phyloP scores from a whole-genome alignment of 306 rosid species.

The Lathyrus aphaca region DNA sequence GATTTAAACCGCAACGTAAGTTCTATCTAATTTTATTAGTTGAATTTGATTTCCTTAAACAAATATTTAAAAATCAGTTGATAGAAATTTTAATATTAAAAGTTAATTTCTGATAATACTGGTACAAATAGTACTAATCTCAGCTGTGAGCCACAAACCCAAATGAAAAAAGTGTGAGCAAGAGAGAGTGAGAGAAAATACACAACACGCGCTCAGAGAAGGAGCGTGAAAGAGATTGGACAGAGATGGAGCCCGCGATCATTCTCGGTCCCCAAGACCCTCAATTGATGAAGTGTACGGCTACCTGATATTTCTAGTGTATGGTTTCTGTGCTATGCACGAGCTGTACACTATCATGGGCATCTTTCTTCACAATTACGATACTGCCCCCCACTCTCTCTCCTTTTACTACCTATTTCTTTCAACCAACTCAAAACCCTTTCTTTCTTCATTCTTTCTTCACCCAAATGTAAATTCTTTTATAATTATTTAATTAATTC shows the following conservation, averaged over 20 bases:
- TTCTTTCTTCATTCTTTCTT: too few relatives aligned
- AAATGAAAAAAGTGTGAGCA: conserved; percentile 2
- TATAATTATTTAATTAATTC: not conserved
- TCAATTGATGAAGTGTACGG: conserved; percentile 56
- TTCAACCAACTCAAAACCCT: conserved; percentile 4
- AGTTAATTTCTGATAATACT: too few relatives aligned
- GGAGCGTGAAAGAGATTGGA: conserved; percentile 3
- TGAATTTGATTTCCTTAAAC: too few relatives aligned
- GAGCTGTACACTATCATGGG: conserved; percentile 51
- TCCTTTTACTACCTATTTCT: conserved; percentile 40
- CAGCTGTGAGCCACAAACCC: not conserved
- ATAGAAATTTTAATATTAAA: too few relatives aligned
- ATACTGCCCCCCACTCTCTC: conserved; percentile 58
- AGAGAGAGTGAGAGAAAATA: not conserved
- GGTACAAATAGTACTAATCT: not conserved
- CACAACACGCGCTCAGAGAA: not conserved
- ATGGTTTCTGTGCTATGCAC: conserved; percentile 44
- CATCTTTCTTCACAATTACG: conserved; percentile 50
- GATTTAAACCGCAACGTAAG: too few relatives aligned
- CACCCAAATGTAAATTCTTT: not conserved
- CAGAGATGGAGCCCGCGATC: conserved; percentile 51
- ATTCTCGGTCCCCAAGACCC: conserved; percentile 52
- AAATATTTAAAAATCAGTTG: too few relatives aligned
- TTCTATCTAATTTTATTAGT: too few relatives aligned
- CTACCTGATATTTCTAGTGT: conserved; percentile 53